phyloP scores from a whole-genome alignment of 176 grass and related monocot genomes.

The Oryza rufipogon region DNA sequence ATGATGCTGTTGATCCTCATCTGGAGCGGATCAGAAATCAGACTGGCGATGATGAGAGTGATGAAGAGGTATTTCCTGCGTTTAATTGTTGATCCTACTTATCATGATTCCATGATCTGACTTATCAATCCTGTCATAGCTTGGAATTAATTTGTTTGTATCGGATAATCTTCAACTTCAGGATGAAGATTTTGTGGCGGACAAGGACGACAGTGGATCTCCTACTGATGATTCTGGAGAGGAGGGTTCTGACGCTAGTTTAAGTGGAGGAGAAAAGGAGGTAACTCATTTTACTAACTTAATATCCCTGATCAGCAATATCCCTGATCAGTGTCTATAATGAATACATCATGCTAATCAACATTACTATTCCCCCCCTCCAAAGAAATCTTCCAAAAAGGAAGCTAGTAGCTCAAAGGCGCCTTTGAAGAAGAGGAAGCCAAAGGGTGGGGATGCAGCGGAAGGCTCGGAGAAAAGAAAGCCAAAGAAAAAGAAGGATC shows the following conservation, averaged over 20 bases:
- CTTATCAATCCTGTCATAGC: constrained; percentile 9
- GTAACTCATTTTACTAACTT: constrained; percentile 45
- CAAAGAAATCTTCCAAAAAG: constrained; percentile 72
- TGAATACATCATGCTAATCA: neutral
- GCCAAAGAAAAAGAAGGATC: constrained; percentile 79
- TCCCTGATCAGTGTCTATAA: neutral
- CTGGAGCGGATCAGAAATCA: constrained; percentile 61
- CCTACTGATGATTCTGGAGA: constrained; percentile 83
- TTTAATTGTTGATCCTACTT: constrained; percentile 2
- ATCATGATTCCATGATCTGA: neutral
- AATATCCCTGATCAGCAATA: too few species aligned
- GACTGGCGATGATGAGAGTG: constrained; percentile 75
- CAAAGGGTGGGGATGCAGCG: constrained; percentile 52
- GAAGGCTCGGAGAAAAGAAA: constrained; percentile 72
- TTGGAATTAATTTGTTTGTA: constrained; percentile 18
- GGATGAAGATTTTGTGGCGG: constrained; percentile 89
- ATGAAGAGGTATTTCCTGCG: constrained; percentile 69
- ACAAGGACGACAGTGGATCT: constrained; percentile 77
- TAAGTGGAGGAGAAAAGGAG: constrained; percentile 70
- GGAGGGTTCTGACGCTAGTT: constrained; percentile 77
- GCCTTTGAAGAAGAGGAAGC: constrained; percentile 63
- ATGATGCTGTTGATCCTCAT: constrained; percentile 71
- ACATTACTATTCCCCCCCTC: constrained; percentile 1
- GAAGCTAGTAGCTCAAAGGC: constrained; percentile 60
- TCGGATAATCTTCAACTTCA: constrained; percentile 23